Conservation (phyloP, 139 green algal species). For the Closterium sp. region DNA sequence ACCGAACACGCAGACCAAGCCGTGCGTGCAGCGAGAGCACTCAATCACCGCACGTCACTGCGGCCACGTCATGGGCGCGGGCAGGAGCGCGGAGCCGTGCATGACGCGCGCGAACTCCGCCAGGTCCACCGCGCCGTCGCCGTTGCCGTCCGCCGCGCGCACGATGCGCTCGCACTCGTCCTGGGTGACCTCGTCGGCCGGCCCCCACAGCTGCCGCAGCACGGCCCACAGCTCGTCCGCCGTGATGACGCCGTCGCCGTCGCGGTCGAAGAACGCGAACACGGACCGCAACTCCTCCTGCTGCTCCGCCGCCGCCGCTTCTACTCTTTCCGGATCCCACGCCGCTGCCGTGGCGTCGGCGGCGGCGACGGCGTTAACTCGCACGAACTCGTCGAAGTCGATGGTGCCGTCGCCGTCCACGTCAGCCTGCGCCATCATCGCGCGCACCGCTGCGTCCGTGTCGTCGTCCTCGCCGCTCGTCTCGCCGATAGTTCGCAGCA, state of each 20-base stretch:
- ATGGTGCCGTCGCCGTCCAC: not conserved
- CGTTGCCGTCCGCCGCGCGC: not conserved
- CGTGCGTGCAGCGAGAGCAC: too few species aligned
- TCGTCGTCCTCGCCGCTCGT: not conserved
- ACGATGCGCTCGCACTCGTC: slow-evolving; percentile 17
- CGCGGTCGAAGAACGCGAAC: slow-evolving; percentile 49
- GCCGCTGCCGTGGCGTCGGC: not conserved
- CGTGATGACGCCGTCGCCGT: slow-evolving; percentile 30
- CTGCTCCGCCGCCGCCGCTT: not conserved
- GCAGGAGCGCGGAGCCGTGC: not conserved
- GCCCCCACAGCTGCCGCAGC: slow-evolving; percentile 4
- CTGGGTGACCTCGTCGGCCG: not conserved
- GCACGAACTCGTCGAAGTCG: not conserved
- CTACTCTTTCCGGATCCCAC: not conserved
- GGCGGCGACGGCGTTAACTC: not conserved
- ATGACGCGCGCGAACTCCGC: slow-evolving; percentile 17
- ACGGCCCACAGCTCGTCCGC: slow-evolving; percentile 38
- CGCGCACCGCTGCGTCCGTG: not conserved
- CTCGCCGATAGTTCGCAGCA: not conserved
- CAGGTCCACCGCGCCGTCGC: slow-evolving; percentile 13
- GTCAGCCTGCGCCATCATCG: slow-evolving; percentile 9
- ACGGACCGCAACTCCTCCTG: slow-evolving; percentile 34
- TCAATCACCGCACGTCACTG: not conserved
- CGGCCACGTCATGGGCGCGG: not conserved
- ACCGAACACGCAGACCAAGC: too few species aligned